Evolutionary conservation across 2,329 filamentous ascomycete genomes (phyloP).

Genomic region (Ceratocystis harringtonii): DNA sequence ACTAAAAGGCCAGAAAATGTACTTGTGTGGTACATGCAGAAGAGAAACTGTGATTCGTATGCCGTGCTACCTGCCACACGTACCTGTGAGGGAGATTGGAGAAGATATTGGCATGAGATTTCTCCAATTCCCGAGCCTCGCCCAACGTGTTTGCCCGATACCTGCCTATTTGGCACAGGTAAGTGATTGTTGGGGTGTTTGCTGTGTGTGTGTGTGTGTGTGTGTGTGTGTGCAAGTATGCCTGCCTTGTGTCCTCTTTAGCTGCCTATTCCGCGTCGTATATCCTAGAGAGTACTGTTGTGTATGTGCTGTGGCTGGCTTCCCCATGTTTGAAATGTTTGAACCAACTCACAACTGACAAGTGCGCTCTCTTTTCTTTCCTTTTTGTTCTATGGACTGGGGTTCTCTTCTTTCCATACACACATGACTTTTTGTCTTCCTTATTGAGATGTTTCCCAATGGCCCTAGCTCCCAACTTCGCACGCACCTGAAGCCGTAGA

Average conservation of each 20-base stretch:
- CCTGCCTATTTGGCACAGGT: no score
- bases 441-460: neutral
- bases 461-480: neutral
- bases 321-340: neutral
- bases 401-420: neutral
- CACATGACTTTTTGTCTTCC: neutral
- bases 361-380: neutral
- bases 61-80: neutral
- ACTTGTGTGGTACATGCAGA: neutral
- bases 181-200: neutral
- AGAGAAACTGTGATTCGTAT: neutral
- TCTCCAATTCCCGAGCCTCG: neutral
- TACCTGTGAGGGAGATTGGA: neutral
- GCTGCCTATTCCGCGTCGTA: neutral
- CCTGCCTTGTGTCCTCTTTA: neutral
- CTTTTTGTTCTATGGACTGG: neutral
- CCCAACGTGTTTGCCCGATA: neutral
- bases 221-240: neutral
- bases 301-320: neutral
- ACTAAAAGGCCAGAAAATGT: neutral
- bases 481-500: neutral
- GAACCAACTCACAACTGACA: neutral
- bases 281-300: neutral
- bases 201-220: neutral
- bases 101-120: neutral